A percentile compares a stretch with the other conserved stretches of the same genome.
Evolutionary conservation across 768 basidiomycete genomes (phyloP).

Genomic region (Leccinum longicurvipes): DNA sequence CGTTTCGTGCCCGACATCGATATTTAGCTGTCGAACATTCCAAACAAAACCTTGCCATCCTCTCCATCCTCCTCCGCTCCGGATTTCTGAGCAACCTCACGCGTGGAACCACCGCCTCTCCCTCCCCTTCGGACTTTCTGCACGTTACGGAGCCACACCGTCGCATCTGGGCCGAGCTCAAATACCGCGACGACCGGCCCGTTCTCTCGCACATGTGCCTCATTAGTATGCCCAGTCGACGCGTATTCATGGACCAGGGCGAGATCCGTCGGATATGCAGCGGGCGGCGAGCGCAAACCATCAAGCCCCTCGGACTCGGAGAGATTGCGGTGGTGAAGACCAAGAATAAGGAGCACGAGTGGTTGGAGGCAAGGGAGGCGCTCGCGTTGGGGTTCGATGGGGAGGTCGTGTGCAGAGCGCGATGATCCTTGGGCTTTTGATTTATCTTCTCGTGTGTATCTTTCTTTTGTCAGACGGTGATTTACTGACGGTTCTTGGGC

Average conservation of each 20-base stretch:
- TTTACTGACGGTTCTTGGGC: too few species aligned
- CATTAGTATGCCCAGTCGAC: conserved; percentile 79
- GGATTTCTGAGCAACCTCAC: conserved; percentile 85
- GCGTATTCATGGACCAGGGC: conserved; percentile 66
- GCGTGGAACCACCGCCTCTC: conserved; percentile 64
- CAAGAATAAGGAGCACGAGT: conserved; percentile 66
- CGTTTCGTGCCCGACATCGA: conserved; percentile 82
- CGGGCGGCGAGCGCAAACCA: conserved; percentile 75
- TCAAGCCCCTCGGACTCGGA: conserved; percentile 85
- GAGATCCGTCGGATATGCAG: conserved; percentile 80
- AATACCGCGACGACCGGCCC: conserved; percentile 87
- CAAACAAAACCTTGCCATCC: conserved; percentile 87
- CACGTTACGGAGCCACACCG: conserved; percentile 58
- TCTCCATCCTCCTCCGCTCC: conserved; percentile 85
- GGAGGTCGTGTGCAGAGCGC: conserved; percentile 84
- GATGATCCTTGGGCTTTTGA: too few species aligned
- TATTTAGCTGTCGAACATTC: conserved; percentile 76
- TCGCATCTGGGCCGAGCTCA: conserved; percentile 81
- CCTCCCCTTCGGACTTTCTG: conserved; percentile 64
- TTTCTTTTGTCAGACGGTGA: too few species aligned
- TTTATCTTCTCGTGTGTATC: too few species aligned
- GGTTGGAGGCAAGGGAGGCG: conserved; percentile 93
- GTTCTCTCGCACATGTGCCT: conserved; percentile 78
- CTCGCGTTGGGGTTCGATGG: conserved; percentile 72
- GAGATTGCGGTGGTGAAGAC: conserved; percentile 88